Evolutionary conservation across 2,329 filamentous ascomycete genomes (phyloP).

Genomic region (Pyrenophora tritici-repentis): DNA sequence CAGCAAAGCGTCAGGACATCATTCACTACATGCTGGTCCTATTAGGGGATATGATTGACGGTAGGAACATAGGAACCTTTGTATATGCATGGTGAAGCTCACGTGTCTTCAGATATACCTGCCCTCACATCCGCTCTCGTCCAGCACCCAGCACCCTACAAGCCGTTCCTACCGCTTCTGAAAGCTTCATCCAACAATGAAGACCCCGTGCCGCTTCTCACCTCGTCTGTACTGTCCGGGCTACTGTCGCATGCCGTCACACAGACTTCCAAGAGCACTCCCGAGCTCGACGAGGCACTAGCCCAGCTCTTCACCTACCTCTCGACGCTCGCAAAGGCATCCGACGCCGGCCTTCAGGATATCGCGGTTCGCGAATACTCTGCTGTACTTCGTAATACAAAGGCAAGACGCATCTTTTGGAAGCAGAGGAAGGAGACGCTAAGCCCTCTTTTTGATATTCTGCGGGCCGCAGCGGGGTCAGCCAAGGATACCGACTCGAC

Average conservation of each 20-base stretch:
- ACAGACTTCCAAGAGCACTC: conserved; percentile 62
- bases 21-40: conserved; percentile 94
- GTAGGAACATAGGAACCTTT: conserved; percentile 54
- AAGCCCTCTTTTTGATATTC: conserved; percentile 78
- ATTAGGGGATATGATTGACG: conserved; percentile 82
- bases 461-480: conserved; percentile 75
- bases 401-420: conserved; percentile 85
- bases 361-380: conserved; percentile 95
- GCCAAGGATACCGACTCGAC: conserved; percentile 69
- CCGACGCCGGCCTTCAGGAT: conserved; percentile 89
- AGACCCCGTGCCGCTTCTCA: conserved; percentile 86
- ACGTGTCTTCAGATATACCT: conserved; percentile 68
- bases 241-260: conserved; percentile 71
- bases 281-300: conserved; percentile 74
- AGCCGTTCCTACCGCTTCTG: conserved; percentile 83
- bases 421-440: conserved; percentile 84
- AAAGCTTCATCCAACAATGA: conserved; percentile 82
- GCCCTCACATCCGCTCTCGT: conserved; percentile 77
- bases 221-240: conserved; percentile 81
- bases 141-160: conserved; percentile 69
- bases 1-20: conserved; percentile 84
- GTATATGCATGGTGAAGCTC: conserved; percentile 13
- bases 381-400: conserved; percentile 74
- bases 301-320: conserved; percentile 86
- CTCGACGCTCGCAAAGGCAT: conserved; percentile 78